These are phyloP conservation scores for Austroboletus rostrupii DNA, from an alignment of 1,284 basidiomycete species.

Conservation along the genomic window DNA sequence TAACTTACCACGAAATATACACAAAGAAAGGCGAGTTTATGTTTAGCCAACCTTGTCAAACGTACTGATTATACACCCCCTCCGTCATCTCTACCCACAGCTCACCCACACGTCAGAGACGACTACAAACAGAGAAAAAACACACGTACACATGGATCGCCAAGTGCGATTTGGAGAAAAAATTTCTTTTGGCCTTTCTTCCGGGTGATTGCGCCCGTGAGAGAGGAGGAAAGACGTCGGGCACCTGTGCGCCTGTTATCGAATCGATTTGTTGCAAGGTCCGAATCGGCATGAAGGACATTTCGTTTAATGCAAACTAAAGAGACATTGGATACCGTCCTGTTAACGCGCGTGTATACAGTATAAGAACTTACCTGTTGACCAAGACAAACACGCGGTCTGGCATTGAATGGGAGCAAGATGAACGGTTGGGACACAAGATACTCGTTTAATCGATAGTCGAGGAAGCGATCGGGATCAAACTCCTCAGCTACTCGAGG, in stretches of 20 bases:
- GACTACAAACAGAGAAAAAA: background rate
- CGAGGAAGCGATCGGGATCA: conserved; percentile 39
- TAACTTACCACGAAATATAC: no score
- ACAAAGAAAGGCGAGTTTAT: no score
- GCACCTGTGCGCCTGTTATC: conserved; percentile 33
- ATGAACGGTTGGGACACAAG: conserved; percentile 33
- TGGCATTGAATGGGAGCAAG: conserved; percentile 49
- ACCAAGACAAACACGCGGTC: conserved; percentile 45
- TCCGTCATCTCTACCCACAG: background rate
- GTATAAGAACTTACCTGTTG: conserved; percentile 33
- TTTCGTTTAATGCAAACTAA: conserved; percentile 68
- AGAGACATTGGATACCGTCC: background rate
- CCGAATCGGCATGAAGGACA: conserved; percentile 62
- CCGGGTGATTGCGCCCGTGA: conserved; percentile 42
- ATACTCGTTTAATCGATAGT: conserved; percentile 26
- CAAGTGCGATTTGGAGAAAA: conserved; percentile 50
- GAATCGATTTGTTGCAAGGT: conserved; percentile 56
- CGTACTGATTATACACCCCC: background rate
- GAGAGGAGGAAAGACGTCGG: conserved; percentile 39
- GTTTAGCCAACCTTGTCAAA: no score
- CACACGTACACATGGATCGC: conserved; percentile 41
- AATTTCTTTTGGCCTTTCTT: conserved; percentile 43
- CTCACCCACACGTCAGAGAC: background rate
- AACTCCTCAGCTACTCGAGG: conserved; percentile 35
- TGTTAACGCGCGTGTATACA: background rate